A percentile compares a stretch with the other conserved stretches of the same genome.
These are phyloP conservation scores for Coriolopsis trogii DNA, from an alignment of 1,284 basidiomycete species.

Conservation along the genomic window DNA sequence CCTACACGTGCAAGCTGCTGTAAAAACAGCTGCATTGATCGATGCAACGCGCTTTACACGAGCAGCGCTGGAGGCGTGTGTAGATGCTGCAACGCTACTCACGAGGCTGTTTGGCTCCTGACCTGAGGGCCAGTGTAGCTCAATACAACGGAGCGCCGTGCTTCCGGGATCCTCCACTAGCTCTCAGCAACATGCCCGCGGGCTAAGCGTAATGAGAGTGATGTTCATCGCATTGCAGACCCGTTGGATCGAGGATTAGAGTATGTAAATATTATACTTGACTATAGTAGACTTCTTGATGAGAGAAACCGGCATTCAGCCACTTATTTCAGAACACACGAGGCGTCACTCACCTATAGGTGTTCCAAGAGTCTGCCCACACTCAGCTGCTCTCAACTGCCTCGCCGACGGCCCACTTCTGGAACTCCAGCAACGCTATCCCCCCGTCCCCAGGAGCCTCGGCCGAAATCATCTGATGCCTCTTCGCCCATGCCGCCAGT, in stretches of 20 bases:
- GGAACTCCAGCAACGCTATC: slow-evolving; percentile 59
- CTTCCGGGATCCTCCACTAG: too few species aligned
- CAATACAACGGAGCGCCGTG: too few species aligned
- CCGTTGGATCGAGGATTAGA: too few species aligned
- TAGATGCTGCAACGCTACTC: background rate
- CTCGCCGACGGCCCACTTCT: slow-evolving; percentile 70
- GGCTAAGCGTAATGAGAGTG: too few species aligned
- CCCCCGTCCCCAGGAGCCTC: slow-evolving; percentile 30
- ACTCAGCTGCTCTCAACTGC: slow-evolving; percentile 7
- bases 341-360: slow-evolving; percentile 6
- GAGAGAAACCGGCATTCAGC: too few species aligned
- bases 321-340: too few species aligned
- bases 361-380: background rate
- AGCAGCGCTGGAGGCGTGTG: background rate
- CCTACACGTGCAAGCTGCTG: too few species aligned
- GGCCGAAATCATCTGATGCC: slow-evolving; percentile 49
- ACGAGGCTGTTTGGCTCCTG: background rate
- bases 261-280: slow-evolving; percentile 21
- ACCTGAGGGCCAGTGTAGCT: too few species aligned
- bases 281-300: slow-evolving; percentile 2
- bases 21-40: background rate
- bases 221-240: too few species aligned
- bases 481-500: slow-evolving; percentile 67
- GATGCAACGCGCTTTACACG: background rate
- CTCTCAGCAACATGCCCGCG: too few species aligned